Base-by-base conservation (phyloP, 495 filamentous ascomycete species). In the Neurospora intermedia region DNA sequence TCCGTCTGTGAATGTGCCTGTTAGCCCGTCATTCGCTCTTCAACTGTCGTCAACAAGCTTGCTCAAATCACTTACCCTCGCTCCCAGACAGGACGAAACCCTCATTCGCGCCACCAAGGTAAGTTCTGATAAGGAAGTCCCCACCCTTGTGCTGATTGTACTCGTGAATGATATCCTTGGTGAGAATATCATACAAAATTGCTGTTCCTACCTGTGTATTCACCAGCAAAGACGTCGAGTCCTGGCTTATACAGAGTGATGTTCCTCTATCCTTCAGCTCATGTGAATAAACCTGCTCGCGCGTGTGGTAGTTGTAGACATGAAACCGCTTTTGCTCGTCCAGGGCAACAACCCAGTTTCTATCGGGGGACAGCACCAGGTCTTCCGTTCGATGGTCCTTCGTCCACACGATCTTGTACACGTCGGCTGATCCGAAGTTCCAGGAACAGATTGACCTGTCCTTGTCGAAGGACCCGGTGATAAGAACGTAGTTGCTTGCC, bases 21-120 rank as follows among this genome's bases (percentile, higher is more conserved):
- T 73, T 69, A 70, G 70, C 69, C 18, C 31, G 4, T 59, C 20
- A 20, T 48, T 43, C 6, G 20, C 20, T n/a, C 38, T 45, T 23
- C 20, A 43, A 31, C 13, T 43, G n/a, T 4, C 0, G 7, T 35
- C n/a, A 20, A 35, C 1, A 45, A 35, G n/a, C 6, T 72, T 11
- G 20, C 62, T 48, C 69, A 62, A 45, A 72, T 20, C 70, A 78
- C 81, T 75, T 84, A 96, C 95, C 94, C 89, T 98, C 93, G 78
- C 94, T 96, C 31, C 96, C 96, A 79, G 91, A 93, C 20, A 96
- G 87, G 39, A 98, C 89, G 79, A 98, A 96, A 77, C 90, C 93
- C 83, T 98, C 94, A 69, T 90, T 88, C 1, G 96, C 94, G 18
- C 96, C 96, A 7, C 96, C 96, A 82, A 97, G 94, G 6, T 84